Evolutionary conservation across 805 yeast genomes (phyloP), one percentile per base, ranked within the genome.

Genomic region (Metschnikowia drakensbergensis): DNA sequence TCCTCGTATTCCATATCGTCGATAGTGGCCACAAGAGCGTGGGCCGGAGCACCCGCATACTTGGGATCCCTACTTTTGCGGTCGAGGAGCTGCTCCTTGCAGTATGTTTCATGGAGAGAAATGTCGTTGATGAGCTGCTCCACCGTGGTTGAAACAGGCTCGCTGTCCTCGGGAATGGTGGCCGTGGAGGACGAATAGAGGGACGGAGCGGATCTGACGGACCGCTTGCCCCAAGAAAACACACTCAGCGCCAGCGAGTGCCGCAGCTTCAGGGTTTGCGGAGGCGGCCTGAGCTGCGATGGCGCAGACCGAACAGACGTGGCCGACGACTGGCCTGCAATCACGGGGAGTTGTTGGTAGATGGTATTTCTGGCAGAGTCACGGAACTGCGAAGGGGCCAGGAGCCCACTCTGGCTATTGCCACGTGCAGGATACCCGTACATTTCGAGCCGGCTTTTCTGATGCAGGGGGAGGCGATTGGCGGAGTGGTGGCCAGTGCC

Each of bases 111-210:
- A 53, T 68, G 74, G 30, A 68, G 59, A 7, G 62, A 67, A 6
- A 72, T 65, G 55, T 72, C 76, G 52, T 71, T 72, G 42, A 72
- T 71, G 32, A 72, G 59, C 57, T 72, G 76, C 49, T 72, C 77
- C 9, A 72, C 69, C 0, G 76, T 71, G 23, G 67, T 66, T n/a
- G 71, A 60, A 1, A 71, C 58, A 5, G 73, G 76, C 50, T 71
- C 76, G 44, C 66, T 57, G 49, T 72, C 76, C 53, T 72, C 77
- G 1, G 77, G 77, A 34, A 72, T 72, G 13, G 76, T 72, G 38
- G 73, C 76, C 1, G 75, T 71, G 26, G 71, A 64, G 40, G 66
- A 61, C 28, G 74, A 68, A 53, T 71, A 72, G 13, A 71, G 59
- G 17, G 74, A 68, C 2, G 77, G 77, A 1, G 76, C 76, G n/a